These are phyloP conservation scores for Silene coronaria DNA, from an alignment of 179 eudicot species.

Conservation along the genomic window DNA sequence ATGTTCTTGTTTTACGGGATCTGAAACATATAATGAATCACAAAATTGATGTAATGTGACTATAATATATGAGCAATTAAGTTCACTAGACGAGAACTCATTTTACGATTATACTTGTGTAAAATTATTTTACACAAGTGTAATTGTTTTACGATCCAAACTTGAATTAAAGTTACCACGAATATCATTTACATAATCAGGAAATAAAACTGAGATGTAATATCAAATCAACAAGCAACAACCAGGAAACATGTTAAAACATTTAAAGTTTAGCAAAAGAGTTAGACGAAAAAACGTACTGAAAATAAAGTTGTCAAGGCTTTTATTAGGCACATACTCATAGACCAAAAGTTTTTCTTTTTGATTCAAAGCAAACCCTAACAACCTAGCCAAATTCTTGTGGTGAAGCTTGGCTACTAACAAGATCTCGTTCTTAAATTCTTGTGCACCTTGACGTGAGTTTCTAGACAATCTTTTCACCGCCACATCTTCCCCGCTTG, in stretches of 20 bases:
- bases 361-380: constrained; percentile 21
- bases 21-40: background rate
- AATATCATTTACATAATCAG: no score
- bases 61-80: constrained; percentile 28
- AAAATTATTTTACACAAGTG: no score
- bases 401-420: constrained; percentile 25
- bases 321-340: constrained; percentile 21
- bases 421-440: no score
- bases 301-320: constrained; percentile 30
- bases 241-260: constrained; percentile 25
- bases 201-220: no score
- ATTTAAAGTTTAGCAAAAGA: no score
- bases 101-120: no score
- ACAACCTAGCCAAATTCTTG: constrained; percentile 31
- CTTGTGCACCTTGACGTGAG: constrained; percentile 28
- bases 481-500: constrained; percentile 31
- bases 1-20: background rate
- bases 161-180: no score
- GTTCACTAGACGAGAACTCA: constrained; percentile 35
- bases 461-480: constrained; percentile 33
- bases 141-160: no score
- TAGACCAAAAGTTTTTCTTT: background rate
- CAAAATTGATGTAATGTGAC: background rate
- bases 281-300: background rate
- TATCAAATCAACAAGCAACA: constrained; percentile 27